Evolutionary conservation across 73 alveolate genomes (phyloP).

Genomic region (Stentor roeselii): DNA sequence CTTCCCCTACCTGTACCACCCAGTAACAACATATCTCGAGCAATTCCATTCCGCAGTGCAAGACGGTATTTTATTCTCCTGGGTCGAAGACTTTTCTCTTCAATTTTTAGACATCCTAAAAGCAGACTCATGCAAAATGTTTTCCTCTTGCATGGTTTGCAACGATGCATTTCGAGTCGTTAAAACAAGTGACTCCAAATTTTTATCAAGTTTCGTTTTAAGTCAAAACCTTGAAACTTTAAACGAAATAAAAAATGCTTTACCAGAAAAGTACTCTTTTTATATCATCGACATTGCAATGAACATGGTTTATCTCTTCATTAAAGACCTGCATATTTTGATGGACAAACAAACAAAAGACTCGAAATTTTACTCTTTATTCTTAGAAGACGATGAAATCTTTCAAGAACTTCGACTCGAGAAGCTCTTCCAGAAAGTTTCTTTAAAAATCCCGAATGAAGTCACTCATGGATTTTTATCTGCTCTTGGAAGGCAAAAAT

Average conservation of each 20-base stretch:
- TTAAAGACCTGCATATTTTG: neutral
- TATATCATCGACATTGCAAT: neutral
- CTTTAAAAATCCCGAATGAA: neutral
- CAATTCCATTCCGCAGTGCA: neutral
- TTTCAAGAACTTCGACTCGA: constrained; percentile 11
- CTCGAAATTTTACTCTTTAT: neutral
- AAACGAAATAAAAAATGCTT: neutral
- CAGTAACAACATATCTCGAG: neutral
- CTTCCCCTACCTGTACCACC: constrained; percentile 5
- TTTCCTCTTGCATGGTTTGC: neutral
- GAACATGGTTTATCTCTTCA: neutral
- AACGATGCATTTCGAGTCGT: neutral
- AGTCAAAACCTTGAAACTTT: neutral
- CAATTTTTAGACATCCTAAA: neutral
- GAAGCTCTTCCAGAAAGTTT: neutral
- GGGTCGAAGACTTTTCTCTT: neutral
- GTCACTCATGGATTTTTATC: neutral
- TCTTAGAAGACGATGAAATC: constrained; percentile 4
- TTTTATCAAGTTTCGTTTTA: neutral
- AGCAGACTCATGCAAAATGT: neutral
- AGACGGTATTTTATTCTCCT: neutral
- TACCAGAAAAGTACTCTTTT: neutral
- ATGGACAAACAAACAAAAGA: constrained; percentile 14
- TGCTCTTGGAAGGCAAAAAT: neutral
- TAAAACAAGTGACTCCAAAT: neutral